These are phyloP conservation scores for Dothistroma septosporum DNA, from an alignment of 2,329 filamentous ascomycete genomes.

Conservation along the genomic window DNA sequence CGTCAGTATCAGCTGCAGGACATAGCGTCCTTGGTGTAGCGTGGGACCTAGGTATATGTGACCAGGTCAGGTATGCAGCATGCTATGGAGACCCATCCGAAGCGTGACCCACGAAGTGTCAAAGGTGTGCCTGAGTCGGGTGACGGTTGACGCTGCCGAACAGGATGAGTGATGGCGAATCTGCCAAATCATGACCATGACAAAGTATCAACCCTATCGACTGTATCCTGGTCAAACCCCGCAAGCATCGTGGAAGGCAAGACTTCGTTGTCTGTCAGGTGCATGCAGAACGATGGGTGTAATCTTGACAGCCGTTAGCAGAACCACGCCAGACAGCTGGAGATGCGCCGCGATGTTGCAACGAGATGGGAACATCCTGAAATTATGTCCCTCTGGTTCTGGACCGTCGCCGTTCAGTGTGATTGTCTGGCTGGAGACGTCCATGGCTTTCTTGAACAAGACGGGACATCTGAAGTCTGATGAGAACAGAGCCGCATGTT, in stretches of 20 bases:
- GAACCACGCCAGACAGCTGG: neutral
- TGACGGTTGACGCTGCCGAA: neutral
- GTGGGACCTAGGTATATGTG: neutral
- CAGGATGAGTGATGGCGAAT: conserved; percentile 1
- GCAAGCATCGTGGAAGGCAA: neutral
- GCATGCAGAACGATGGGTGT: neutral
- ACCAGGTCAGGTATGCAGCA: neutral
- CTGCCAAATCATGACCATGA: no score
- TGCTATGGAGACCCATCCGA: neutral
- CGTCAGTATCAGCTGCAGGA: neutral
- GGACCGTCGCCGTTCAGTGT: neutral
- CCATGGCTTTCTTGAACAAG: no score
- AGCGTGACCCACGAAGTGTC: neutral
- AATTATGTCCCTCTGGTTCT: neutral
- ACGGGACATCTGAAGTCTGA: no score
- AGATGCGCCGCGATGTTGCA: neutral
- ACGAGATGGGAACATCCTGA: neutral
- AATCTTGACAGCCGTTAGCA: neutral
- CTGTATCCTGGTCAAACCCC: no score
- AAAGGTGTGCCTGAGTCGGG: neutral
- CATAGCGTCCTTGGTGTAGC: neutral
- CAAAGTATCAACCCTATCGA: neutral
- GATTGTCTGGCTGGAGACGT: no score
- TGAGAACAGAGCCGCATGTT: neutral
- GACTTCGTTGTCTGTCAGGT: neutral